Percentiles rank a stretch among this genome's conserved stretches.
Conservation (phyloP, 768 basidiomycete species). For the Serendipita sp. region DNA sequence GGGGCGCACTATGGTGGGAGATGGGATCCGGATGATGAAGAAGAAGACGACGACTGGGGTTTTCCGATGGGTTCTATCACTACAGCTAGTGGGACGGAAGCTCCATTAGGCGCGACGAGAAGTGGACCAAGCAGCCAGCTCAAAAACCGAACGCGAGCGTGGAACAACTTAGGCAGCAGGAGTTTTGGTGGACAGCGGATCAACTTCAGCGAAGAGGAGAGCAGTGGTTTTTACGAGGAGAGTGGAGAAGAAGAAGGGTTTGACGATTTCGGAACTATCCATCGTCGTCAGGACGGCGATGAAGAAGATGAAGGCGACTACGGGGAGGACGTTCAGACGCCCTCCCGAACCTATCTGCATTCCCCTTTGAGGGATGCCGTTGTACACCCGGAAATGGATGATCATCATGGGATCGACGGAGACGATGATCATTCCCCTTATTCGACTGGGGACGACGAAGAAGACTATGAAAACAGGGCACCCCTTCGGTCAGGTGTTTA, state of each 20-base stretch:
- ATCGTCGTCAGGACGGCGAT: neutral
- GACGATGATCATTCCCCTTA: constrained; percentile 13
- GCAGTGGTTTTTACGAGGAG: neutral
- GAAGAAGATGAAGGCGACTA: neutral
- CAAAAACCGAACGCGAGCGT: neutral
- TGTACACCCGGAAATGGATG: neutral
- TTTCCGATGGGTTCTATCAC: neutral
- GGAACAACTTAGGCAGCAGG: neutral
- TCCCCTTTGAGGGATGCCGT: neutral
- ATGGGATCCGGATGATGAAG: neutral
- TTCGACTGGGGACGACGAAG: constrained; percentile 12
- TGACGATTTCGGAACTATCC: neutral
- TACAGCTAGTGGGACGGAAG: neutral
- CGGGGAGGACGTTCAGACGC: neutral
- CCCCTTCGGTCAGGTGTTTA: constrained; percentile 55
- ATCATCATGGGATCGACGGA: neutral
- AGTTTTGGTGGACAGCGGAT: neutral
- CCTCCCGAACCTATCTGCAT: neutral
- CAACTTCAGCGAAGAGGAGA: neutral
- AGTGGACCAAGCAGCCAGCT: neutral
- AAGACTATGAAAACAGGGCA: constrained; percentile 12
- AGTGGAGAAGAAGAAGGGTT: neutral
- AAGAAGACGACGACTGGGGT: constrained; percentile 1
- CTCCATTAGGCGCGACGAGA: neutral
- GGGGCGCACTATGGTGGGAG: neutral